phyloP scores from a whole-genome alignment of 2,329 filamentous ascomycete species.

The Annulohypoxylon truncatum region DNA sequence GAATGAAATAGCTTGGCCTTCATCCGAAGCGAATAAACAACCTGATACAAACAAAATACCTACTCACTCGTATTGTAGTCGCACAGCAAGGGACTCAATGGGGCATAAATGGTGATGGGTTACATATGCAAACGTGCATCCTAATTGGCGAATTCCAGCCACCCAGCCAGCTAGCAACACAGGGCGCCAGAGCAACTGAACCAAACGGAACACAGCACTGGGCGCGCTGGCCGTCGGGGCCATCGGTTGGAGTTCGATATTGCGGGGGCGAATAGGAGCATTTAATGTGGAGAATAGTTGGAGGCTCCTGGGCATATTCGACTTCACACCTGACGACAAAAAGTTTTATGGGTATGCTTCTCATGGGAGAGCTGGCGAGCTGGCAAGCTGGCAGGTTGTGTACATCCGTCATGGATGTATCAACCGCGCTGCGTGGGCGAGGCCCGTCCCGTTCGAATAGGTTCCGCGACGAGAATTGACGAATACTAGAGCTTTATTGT shows the following conservation, averaged over 20 bases:
- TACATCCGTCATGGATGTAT: slow-evolving; percentile 15
- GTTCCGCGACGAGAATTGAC: slow-evolving; percentile 35
- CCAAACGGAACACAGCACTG: slow-evolving; percentile 28
- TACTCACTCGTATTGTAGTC: slow-evolving; percentile 14
- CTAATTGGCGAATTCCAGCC: slow-evolving; percentile 25
- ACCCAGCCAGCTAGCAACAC: slow-evolving; percentile 9
- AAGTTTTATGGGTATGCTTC: slow-evolving; percentile 18
- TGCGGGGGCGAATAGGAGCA: slow-evolving; percentile 32
- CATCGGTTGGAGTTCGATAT: slow-evolving; percentile 27
- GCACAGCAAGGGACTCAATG: slow-evolving; percentile 8
- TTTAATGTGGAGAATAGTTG: slow-evolving; percentile 37
- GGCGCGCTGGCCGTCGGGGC: slow-evolving; percentile 20
- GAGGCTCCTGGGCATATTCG: slow-evolving; percentile 36
- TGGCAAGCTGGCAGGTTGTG: not conserved
- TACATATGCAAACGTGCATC: slow-evolving; percentile 16
- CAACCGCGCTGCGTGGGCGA: slow-evolving; percentile 27
- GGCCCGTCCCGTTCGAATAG: slow-evolving; percentile 41
- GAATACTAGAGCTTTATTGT: slow-evolving; percentile 44
- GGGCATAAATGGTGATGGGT: slow-evolving; percentile 17
- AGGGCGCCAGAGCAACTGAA: slow-evolving; percentile 30
- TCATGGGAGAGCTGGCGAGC: not conserved
- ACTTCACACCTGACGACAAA: slow-evolving; percentile 43
- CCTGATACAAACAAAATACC: slow-evolving; percentile 14
- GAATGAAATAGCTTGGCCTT: slow-evolving; percentile 19
- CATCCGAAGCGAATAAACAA: slow-evolving; percentile 27